Percentiles rank a stretch among this genome's conserved stretches.
Evolutionary conservation across 2,329 filamentous ascomycete genomes (phyloP).

Genomic region (Aspergillus sp.): DNA sequence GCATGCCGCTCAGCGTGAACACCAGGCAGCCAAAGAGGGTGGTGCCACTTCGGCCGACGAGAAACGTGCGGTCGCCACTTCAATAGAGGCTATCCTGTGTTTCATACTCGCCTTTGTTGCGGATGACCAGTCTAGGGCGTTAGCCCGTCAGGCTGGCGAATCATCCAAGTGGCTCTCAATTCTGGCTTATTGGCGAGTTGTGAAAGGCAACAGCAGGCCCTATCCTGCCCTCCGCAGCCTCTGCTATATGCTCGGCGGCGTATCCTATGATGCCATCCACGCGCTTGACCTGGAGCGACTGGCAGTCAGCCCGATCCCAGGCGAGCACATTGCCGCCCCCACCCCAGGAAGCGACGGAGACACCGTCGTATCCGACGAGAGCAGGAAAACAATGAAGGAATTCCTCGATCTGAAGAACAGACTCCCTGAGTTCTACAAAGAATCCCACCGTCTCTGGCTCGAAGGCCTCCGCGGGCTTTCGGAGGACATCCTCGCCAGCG

Average conservation of each 20-base stretch:
- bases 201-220: constrained; percentile 28
- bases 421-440: constrained; percentile 32
- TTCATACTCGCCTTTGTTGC: constrained; percentile 40
- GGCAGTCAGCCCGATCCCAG: constrained; percentile 30
- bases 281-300: constrained; percentile 37
- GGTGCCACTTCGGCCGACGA: constrained; percentile 21
- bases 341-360: constrained; percentile 37
- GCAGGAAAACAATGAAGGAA: constrained; percentile 27
- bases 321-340: constrained; percentile 30
- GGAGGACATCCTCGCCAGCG: constrained; percentile 29
- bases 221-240: constrained; percentile 36
- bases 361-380: constrained; percentile 28
- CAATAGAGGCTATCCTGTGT: constrained; percentile 38
- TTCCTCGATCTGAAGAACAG: constrained; percentile 32
- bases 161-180: constrained; percentile 39
- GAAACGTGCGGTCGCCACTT: constrained; percentile 31
- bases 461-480: constrained; percentile 33
- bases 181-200: constrained; percentile 38
- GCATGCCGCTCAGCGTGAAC: constrained; percentile 34
- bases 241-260: constrained; percentile 37
- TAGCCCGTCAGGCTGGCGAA: constrained; percentile 29
- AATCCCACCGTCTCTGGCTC: constrained; percentile 36
- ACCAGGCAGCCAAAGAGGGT: constrained; percentile 22
- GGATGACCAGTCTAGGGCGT: constrained; percentile 30
- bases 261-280: constrained; percentile 39